Evolutionary conservation across 129 eudicot species (phyloP).

Genomic region (Smallanthus sonchifolius): DNA sequence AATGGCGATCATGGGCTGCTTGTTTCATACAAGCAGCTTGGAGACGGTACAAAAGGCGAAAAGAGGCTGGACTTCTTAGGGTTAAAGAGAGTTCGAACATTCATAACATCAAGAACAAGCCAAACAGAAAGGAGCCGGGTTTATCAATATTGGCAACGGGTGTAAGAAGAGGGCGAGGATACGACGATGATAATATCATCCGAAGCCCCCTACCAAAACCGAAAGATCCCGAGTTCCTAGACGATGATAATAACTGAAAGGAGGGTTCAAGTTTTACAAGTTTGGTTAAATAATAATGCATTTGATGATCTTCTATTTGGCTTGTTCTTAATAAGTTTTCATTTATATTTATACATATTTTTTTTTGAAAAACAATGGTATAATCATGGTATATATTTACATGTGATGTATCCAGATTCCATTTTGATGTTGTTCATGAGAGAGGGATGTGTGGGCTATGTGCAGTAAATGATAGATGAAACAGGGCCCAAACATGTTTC

Average conservation of each 20-base stretch:
- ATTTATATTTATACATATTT: not conserved
- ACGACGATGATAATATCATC: conserved; percentile 31
- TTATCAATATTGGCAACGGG: conserved; percentile 32
- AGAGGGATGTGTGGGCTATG: conserved; percentile 11
- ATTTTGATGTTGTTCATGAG: not conserved
- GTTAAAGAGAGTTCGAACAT: conserved; percentile 34
- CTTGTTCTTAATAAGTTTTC: not conserved
- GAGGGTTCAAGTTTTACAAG: not conserved
- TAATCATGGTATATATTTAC: not conserved
- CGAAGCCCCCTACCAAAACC: conserved; percentile 52
- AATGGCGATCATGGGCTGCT: conserved; percentile 93
- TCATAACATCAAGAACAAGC: not conserved
- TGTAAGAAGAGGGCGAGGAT: conserved; percentile 33
- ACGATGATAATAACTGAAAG: conserved; percentile 24
- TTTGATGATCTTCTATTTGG: conserved; percentile 15
- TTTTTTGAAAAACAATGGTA: not conserved
- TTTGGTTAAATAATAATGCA: conserved; percentile 20
- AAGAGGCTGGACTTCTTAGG: conserved; percentile 42
- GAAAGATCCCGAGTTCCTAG: conserved; percentile 62
- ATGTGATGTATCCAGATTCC: not conserved
- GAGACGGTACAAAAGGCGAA: conserved; percentile 52
- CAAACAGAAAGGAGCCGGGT: conserved; percentile 19
- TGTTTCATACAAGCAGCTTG: conserved; percentile 90
- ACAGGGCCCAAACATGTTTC: conserved; percentile 33
- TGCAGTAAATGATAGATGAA: conserved; percentile 15